Base-by-base conservation (phyloP, 1,284 basidiomycete genomes). In the Melanopsichium pennsylvanicum region DNA sequence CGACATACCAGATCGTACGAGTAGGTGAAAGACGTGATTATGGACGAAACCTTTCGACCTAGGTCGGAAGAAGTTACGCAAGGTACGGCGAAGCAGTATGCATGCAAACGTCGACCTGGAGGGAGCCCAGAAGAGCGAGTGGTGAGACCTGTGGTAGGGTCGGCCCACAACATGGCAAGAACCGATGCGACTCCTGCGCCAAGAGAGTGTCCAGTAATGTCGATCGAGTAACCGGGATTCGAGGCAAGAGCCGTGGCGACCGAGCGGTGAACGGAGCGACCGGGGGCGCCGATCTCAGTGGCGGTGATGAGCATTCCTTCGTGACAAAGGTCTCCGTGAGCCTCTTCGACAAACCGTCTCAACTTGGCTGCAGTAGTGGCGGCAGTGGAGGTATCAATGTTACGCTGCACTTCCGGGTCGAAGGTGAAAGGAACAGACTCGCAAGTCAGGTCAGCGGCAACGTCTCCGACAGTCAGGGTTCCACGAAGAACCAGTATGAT, bases 151-250 rank as follows among this genome's bases (percentile, higher is more conserved):
- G 73, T 74, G 4, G 51, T 58, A 0, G 73, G 73, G 23, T 91
- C 88, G 2, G 90, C 89, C 91, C 91, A 92, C 86, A 90, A 89
- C 80, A 92, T 81, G 31, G 87, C 89, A n/a, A 92, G 83, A 11
- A 92, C 82, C 1, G 87, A 85, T 10, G 89, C 89, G 0, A 93
- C 90, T 0, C 91, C 92, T 5, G 92, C 92, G 9, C 93, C 92
- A 3, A 95, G 84, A 76, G 90, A 92, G 79, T 95, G 93, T 2
- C 93, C 93, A 0, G 80, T 75, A 15, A 85, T 52, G 10, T 83
- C 79, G 33, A 84, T 75, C 18, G 75, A 88, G 74, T 90, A 92
- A 34, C 85, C 87, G 5, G 85, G 85, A 76, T 91, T 90, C 45
- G 83, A 83, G 61, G 83, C 82, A 52, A 92, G 80, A 0, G 91